Evolutionary conservation across 2,329 filamentous ascomycete genomes (phyloP), one percentile per base, ranked within the genome.

Genomic region (Hirsutella minnesotensis): DNA sequence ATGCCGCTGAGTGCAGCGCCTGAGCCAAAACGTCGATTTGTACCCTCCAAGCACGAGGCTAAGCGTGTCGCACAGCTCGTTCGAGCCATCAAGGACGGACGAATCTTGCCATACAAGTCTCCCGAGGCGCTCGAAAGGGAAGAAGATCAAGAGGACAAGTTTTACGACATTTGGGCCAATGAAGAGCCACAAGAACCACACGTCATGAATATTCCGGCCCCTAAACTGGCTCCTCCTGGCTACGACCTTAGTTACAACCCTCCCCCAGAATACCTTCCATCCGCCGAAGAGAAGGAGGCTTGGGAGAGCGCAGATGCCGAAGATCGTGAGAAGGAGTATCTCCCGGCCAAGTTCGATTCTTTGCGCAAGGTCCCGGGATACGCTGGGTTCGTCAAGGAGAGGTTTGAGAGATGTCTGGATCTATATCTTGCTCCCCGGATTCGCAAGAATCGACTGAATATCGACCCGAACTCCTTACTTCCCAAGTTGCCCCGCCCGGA

Each of bases 41-140:
- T 98, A 9, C 92, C 94, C 7, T 96, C 90, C 38, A 96, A 95
- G 65, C 87, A 98, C 62, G 92, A 98, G 64, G 84, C 86, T 27
- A 95, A 95, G 70, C 79, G 89, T 44, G 79, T 98, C 41, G 95
- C 95, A 79, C 96, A 98, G 68, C 80, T 98, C 55, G 92, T 96
- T 42, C 87, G 86, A 56, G 92, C 92, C 31, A 98, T 98, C 53
- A 81, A 84, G 50, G 90, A 96, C 64, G 92, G 94, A 30, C 80
- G 88, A 40, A 96, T 98, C 51, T 68, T 94, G 55, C 94, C 94
- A 4, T 94, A 94, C 67, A 87, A 81, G 58, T 78, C 87, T 4
- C 79, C 80, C 0, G 73, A 79, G 55, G 84, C 75, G 49, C 67
- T 63, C 36, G 64, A 86, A 53, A 75, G 81, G 48, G 78, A 89